Conservation (phyloP, 768 basidiomycete genomes). For the Imleria badia region DNA sequence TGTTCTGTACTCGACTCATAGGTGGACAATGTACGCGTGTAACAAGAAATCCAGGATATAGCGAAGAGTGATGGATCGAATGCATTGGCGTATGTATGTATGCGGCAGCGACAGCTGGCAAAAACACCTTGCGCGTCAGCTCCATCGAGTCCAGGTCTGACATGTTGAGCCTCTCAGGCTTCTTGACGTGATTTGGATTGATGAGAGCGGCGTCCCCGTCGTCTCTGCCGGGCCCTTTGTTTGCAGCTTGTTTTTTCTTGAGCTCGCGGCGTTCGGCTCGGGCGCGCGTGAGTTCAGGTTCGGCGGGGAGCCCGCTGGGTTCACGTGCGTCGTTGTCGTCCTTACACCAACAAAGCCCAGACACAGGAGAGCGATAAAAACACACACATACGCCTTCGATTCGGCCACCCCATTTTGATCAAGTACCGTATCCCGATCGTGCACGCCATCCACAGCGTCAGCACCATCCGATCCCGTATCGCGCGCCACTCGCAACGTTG, state of each 20-base stretch:
- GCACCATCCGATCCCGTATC: conserved; percentile 10
- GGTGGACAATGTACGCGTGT: background rate
- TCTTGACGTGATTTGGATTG: conserved; percentile 76
- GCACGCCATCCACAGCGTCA: background rate
- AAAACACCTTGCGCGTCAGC: conserved; percentile 56
- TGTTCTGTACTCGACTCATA: background rate
- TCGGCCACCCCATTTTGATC: conserved; percentile 59
- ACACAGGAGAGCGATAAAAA: no score
- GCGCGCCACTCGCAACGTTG: background rate
- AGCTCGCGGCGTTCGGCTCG: conserved; percentile 64
- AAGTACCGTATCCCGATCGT: conserved; percentile 58
- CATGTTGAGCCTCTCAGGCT: conserved; percentile 76
- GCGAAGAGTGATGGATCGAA: background rate
- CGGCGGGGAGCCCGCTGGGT: no score
- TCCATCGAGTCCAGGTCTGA: conserved; percentile 69
- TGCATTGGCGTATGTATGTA: background rate
- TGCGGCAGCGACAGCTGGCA: no score
- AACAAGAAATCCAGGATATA: background rate
- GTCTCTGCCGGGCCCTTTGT: conserved; percentile 42
- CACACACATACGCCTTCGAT: conserved; percentile 42
- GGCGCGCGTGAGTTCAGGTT: no score
- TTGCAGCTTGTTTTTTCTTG: conserved; percentile 73
- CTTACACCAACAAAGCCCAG: no score
- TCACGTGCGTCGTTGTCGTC: no score
- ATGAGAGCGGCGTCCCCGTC: conserved; percentile 69